A percentile compares a stretch with the other conserved stretches of the same genome.
Evolutionary conservation across 257 asterid species (phyloP).

Genomic region (Salvia miltiorrhiza): DNA sequence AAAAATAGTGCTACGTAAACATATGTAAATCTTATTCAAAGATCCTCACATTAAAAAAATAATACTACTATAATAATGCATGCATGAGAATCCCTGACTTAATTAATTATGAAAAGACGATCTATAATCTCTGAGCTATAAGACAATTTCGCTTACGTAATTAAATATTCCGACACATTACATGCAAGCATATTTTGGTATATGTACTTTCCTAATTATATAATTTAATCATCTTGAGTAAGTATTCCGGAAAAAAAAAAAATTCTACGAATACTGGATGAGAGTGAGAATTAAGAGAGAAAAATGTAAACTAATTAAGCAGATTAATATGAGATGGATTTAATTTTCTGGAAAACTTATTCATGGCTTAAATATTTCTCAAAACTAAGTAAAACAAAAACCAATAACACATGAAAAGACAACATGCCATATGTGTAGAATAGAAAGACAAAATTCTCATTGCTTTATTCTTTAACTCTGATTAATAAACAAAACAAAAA

Average conservation of each 20-base stretch:
- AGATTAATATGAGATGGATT: background rate
- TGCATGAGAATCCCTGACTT: constrained; percentile 13
- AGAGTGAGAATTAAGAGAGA: too few relatives aligned
- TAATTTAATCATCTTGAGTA: background rate
- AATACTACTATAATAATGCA: background rate
- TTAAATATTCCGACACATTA: background rate
- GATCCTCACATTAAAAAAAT: background rate
- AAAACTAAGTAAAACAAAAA: background rate
- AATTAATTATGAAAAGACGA: constrained; percentile 16
- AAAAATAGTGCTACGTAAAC: constrained; percentile 9
- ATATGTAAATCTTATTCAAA: constrained; percentile 6
- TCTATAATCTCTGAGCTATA: constrained; percentile 1
- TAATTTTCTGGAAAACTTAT: background rate
- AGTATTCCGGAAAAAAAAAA: too few relatives aligned
- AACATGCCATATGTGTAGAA: background rate
- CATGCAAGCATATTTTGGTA: background rate
- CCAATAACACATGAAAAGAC: constrained; percentile 24
- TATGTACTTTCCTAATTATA: background rate
- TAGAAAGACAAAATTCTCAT: constrained; percentile 24
- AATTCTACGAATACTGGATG: too few relatives aligned
- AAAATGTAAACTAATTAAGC: background rate
- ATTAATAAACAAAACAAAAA: background rate
- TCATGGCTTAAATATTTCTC: background rate
- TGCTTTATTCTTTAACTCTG: constrained; percentile 15
- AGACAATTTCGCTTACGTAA: background rate